phyloP scores from a whole-genome alignment of 78 protist genomes.

The Paratrimastix pyriformis region DNA sequence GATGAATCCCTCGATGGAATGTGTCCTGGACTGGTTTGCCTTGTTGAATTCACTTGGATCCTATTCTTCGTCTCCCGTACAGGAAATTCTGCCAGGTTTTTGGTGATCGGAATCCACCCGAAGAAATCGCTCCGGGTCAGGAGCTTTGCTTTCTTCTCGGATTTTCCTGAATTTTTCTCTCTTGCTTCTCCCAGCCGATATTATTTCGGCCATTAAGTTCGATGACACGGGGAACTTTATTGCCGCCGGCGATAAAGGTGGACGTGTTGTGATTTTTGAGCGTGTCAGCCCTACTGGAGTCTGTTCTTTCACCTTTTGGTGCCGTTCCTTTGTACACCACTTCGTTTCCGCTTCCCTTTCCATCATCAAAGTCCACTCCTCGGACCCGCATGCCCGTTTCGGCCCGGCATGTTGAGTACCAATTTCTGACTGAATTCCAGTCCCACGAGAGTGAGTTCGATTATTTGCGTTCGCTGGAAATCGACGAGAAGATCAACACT shows the following conservation, averaged over 20 bases:
- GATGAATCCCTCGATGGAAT: neutral
- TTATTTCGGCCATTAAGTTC: constrained; percentile 82
- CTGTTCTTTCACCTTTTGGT: neutral
- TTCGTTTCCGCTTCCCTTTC: neutral
- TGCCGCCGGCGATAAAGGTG: constrained; percentile 94
- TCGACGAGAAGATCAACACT: constrained; percentile 94
- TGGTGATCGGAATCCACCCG: constrained; percentile 26
- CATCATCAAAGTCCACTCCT: neutral
- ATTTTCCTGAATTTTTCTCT: neutral
- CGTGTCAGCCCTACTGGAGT: neutral
- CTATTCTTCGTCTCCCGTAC: no score
- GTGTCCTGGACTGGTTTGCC: neutral
- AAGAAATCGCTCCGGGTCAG: neutral
- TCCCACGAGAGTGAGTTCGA: constrained; percentile 95
- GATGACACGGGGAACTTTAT: constrained; percentile 76
- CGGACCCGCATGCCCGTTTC: neutral
- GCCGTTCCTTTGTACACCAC: neutral
- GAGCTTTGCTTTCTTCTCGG: no score
- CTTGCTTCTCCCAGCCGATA: constrained; percentile 56
- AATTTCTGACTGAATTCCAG: constrained; percentile 87
- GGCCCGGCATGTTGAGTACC: constrained; percentile 55
- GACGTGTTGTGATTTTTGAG: constrained; percentile 65
- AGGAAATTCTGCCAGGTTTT: constrained; percentile 47
- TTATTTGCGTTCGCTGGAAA: constrained; percentile 85
- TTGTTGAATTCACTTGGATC: neutral